Conservation (phyloP, 2,329 filamentous ascomycete species). For the Colletotrichum sp. region DNA sequence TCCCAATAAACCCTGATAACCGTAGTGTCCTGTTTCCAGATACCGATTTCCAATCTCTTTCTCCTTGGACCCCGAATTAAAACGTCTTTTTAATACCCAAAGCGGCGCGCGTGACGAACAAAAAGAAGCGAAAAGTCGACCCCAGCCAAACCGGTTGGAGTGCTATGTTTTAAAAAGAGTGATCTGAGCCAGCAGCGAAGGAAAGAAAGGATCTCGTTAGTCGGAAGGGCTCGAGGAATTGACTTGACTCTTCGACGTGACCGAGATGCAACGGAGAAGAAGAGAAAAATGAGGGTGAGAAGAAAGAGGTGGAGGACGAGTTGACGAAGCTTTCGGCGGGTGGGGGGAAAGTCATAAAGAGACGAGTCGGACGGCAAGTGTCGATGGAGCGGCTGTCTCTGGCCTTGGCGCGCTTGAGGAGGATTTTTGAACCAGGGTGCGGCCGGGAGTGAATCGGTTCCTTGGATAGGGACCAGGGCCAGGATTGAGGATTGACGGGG, state of each 20-base stretch:
- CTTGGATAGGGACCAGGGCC: neutral
- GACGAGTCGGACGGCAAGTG: constrained; percentile 20
- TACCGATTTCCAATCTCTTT: constrained; percentile 6
- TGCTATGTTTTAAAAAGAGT: constrained; percentile 34
- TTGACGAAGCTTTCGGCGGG: constrained; percentile 27
- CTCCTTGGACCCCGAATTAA: constrained; percentile 14
- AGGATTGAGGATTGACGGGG: neutral
- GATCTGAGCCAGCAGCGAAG: constrained; percentile 67
- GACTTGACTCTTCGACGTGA: constrained; percentile 50
- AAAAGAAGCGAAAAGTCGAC: constrained; percentile 32
- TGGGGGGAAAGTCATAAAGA: constrained; percentile 45
- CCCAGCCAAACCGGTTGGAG: constrained; percentile 10
- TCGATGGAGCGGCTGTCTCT: neutral
- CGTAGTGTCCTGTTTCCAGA: neutral
- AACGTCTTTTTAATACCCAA: constrained; percentile 12
- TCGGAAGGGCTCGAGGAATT: constrained; percentile 36
- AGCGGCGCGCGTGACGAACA: constrained; percentile 25
- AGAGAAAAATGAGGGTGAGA: constrained; percentile 35
- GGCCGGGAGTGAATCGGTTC: constrained; percentile 11
- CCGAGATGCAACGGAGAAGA: constrained; percentile 38
- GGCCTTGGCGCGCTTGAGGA: constrained; percentile 13
- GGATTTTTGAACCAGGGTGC: constrained; percentile 18
- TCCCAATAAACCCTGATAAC: constrained; percentile 3
- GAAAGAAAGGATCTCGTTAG: constrained; percentile 43
- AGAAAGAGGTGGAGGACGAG: constrained; percentile 25